These are phyloP conservation scores for Tricholoma furcatifolium DNA, from an alignment of 768 basidiomycete genomes.

Conservation along the genomic window DNA sequence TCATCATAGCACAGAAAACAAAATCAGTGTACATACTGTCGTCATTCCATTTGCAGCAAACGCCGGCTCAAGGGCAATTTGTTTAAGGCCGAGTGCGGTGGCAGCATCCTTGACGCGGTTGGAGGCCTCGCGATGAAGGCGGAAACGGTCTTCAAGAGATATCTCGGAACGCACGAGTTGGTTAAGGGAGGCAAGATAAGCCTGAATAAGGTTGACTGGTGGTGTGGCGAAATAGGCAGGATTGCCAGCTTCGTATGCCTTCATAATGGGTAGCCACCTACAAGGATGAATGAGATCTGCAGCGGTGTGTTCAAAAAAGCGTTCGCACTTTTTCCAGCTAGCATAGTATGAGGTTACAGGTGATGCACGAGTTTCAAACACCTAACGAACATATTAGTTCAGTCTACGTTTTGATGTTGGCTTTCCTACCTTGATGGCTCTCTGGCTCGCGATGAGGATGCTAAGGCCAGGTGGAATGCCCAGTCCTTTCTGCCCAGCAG, in stretches of 20 bases:
- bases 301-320: not conserved
- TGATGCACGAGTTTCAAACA: conserved; percentile 58
- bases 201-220: conserved; percentile 92
- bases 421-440: conserved; percentile 61
- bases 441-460: conserved; percentile 77
- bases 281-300: not conserved
- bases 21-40: conserved; percentile 48
- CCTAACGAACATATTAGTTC: conserved; percentile 28
- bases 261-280: conserved; percentile 93
- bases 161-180: conserved; percentile 62
- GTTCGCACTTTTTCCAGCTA: conserved; percentile 74
- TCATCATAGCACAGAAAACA: not conserved
- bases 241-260: conserved; percentile 79
- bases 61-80: conserved; percentile 60
- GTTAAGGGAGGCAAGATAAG: conserved; percentile 78
- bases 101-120: conserved; percentile 68
- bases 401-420: not conserved
- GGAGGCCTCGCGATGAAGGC: conserved; percentile 68
- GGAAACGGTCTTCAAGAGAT: conserved; percentile 77
- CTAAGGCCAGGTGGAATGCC: conserved; percentile 92
- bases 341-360: conserved; percentile 82
- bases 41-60: conserved; percentile 94
- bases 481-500: conserved; percentile 90
- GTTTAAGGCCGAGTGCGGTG: conserved; percentile 65
- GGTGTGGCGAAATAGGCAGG: conserved; percentile 95